Evolutionary conservation across 331 rosid species (phyloP).

Genomic region (Phaseolus coccineus): DNA sequence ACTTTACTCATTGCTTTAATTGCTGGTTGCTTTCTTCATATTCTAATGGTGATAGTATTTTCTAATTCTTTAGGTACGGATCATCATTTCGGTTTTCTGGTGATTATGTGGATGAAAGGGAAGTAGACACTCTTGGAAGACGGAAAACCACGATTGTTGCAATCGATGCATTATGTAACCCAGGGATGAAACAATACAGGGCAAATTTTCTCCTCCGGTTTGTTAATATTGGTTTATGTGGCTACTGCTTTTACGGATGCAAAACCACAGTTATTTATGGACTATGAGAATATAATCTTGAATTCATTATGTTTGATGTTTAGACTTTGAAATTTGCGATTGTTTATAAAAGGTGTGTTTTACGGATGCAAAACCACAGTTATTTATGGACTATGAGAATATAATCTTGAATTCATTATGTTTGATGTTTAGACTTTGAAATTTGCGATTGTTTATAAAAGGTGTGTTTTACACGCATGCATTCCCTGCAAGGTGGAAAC

Average conservation of each 20-base stretch:
- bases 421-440: constrained; percentile 15
- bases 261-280: neutral
- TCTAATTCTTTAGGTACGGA: constrained; percentile 74
- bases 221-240: constrained; percentile 45
- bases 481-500: constrained; percentile 16
- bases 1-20: constrained; percentile 30
- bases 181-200: constrained; percentile 76
- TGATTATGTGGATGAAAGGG: constrained; percentile 71
- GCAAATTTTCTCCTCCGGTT: constrained; percentile 75
- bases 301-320: constrained; percentile 11
- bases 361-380: neutral
- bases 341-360: constrained; percentile 13
- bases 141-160: constrained; percentile 82
- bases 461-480: constrained; percentile 12
- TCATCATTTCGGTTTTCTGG: constrained; percentile 83
- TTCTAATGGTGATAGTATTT: constrained; percentile 45
- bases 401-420: constrained; percentile 16
- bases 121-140: constrained; percentile 68
- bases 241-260: constrained; percentile 16
- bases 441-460: constrained; percentile 30
- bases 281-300: neutral
- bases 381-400: neutral
- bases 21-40: constrained; percentile 28
- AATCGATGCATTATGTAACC: constrained; percentile 86
- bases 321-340: constrained; percentile 33